Evolutionary conservation across 768 basidiomycete species (phyloP).

Genomic region (Scleroderma bovista): DNA sequence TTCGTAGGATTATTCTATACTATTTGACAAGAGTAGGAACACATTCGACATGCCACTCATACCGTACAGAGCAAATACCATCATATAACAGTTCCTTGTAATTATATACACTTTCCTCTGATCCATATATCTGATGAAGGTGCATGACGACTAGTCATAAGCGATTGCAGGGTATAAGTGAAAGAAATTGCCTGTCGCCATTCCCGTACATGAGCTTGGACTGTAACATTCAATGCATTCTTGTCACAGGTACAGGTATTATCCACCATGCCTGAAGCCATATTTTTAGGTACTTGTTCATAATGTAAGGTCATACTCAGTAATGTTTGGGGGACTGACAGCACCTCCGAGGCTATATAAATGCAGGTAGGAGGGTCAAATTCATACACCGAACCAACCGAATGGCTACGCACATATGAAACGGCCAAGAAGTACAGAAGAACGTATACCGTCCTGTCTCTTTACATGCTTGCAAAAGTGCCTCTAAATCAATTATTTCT

Average conservation of each 20-base stretch:
- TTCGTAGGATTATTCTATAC: constrained; percentile 32
- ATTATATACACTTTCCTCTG: constrained; percentile 14
- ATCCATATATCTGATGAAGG: constrained; percentile 4
- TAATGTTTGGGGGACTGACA: constrained; percentile 68
- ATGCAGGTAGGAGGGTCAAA: neutral
- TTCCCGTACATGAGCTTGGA: neutral
- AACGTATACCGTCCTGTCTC: constrained; percentile 61
- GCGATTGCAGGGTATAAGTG: neutral
- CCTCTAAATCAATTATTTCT: constrained; percentile 70
- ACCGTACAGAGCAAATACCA: constrained; percentile 19
- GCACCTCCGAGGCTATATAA: constrained; percentile 50
- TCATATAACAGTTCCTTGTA: constrained; percentile 18
- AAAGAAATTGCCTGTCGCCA: neutral
- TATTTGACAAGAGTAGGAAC: constrained; percentile 25
- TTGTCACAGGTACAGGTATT: too few relatives aligned
- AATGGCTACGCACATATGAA: constrained; percentile 53
- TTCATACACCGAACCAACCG: constrained; percentile 3
- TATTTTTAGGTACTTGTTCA: neutral
- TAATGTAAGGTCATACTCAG: constrained; percentile 38
- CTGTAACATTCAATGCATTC: too few relatives aligned
- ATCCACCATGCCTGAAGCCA: too few relatives aligned
- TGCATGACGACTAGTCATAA: neutral
- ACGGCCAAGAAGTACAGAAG: constrained; percentile 73
- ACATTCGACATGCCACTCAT: constrained; percentile 7
- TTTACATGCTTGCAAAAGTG: constrained; percentile 49